A percentile compares a stretch with the other conserved stretches of the same genome.
These are phyloP conservation scores for Coffea eugenioides DNA, from an alignment of 257 asterid species.

Conservation along the genomic window DNA sequence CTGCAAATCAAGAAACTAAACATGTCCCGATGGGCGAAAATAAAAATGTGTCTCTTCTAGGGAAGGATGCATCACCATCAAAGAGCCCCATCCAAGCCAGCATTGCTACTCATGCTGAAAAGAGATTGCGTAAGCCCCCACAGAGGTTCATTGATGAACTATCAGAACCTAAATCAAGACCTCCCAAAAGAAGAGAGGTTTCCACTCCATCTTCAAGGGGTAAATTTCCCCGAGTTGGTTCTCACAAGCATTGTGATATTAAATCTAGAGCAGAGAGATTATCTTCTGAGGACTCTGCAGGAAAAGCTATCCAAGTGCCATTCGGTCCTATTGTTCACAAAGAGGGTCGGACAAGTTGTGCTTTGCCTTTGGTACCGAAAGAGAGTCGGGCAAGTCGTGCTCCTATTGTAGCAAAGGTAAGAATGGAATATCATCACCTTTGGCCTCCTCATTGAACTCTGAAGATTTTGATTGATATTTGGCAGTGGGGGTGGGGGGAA, in stretches of 20 bases:
- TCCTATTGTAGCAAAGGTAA: slow-evolving; percentile 20
- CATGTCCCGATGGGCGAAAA: slow-evolving; percentile 20
- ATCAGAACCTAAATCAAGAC: slow-evolving; percentile 44
- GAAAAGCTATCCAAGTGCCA: slow-evolving; percentile 89
- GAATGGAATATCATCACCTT: neutral
- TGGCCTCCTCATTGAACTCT: neutral
- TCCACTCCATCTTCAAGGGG: slow-evolving; percentile 42
- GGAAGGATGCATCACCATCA: slow-evolving; percentile 25
- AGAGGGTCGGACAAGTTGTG: slow-evolving; percentile 39
- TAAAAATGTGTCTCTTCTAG: slow-evolving; percentile 23
- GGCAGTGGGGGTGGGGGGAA: neutral
- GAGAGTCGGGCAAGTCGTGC: slow-evolving; percentile 20
- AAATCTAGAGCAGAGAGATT: slow-evolving; percentile 39
- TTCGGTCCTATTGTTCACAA: slow-evolving; percentile 63
- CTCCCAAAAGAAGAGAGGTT: slow-evolving; percentile 43
- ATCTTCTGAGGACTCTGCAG: slow-evolving; percentile 55
- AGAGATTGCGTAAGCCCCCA: slow-evolving; percentile 91
- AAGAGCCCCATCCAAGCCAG: slow-evolving; percentile 21
- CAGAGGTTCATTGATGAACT: slow-evolving; percentile 86
- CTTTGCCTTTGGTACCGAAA: too few species aligned
- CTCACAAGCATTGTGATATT: slow-evolving; percentile 42
- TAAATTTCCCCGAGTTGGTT: slow-evolving; percentile 41
- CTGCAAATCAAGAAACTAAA: slow-evolving; percentile 36
- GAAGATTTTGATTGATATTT: neutral
- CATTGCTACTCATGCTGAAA: slow-evolving; percentile 36